Base-by-base conservation (phyloP, 139 green algal genomes). In the Micractinium sp. region DNA sequence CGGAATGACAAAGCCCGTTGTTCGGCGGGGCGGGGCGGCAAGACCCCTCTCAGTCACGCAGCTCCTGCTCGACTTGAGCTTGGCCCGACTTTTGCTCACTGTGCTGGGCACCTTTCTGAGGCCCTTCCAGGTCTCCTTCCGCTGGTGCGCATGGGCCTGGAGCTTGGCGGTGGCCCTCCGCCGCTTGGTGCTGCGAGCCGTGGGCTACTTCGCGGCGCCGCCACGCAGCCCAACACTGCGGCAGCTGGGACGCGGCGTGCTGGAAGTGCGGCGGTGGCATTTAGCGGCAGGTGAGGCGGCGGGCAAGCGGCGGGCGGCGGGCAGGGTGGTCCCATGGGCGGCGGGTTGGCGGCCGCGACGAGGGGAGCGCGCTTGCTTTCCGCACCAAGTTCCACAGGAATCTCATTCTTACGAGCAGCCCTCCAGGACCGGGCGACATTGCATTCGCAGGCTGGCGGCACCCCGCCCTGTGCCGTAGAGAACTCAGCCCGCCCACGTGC, bases 231-330 rank as follows among this genome's bases (percentile, higher is more conserved):
- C 77, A 25, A 71, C 81, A 39, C 74, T 97, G 56, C 87, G 87
- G 0, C 79, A 82, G 5, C 81, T 92, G 1, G 86, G 90, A 61
- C 77, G 81, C 47, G 79, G 87, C 33, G 78, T 91, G 0, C 60
- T 92, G 12, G 87, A 93, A 31, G 66, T 96, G 41, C 87, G 91
- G 35, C 91, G 95, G 78, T 97, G 93, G 94, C 95, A 97, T 80
- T 31, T 95, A 1, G 94, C 89, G 1, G 38, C 95, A 74, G 95
- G 95, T 97, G 88, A 91, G 95, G 60, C 0, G 7, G 23, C 20
- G 20, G 9, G n/a, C n/a, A 20, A 31, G 29, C 15, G 29, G 61
- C 31, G 12, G n/a, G n/a, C n/a, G 15, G 71, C 16, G 33, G 31
- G 16, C 35, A 23, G 53, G 16, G 35, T 39, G 36, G 47, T 77